These are phyloP conservation scores for Toxoplasma gondii DNA, from an alignment of 169 alveolate species.

Conservation along the genomic window DNA sequence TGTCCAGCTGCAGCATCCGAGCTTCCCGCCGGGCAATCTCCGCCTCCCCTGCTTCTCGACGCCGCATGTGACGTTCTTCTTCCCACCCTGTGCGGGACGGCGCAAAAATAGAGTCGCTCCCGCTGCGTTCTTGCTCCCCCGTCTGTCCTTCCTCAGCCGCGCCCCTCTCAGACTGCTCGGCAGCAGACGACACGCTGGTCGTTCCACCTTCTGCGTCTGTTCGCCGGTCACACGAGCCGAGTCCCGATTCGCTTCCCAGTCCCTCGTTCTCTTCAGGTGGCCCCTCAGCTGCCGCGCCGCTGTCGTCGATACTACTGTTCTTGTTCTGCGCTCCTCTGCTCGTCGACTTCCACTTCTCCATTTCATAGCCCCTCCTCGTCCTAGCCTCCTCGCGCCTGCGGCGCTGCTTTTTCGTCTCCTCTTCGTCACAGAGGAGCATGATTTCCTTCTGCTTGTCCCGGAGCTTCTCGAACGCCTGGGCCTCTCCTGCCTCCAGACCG, in stretches of 20 bases:
- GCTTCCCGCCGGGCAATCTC: background rate
- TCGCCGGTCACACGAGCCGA: no score
- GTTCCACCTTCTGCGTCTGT: no score
- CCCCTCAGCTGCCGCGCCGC: no score
- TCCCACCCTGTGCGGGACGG: background rate
- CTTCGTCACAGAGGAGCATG: constrained; percentile 28
- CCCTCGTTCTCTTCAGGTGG: no score
- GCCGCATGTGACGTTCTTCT: background rate
- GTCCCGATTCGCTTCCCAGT: no score
- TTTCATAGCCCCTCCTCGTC: background rate
- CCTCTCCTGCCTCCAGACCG: constrained; percentile 50
- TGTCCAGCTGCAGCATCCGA: constrained; percentile 43
- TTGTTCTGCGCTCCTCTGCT: no score
- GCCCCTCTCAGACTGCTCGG: no score
- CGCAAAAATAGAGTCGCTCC: background rate
- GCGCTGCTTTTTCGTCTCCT: constrained; percentile 22
- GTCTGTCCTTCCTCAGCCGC: no score
- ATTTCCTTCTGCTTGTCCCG: background rate
- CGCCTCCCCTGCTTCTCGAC: background rate
- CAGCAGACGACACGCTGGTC: no score
- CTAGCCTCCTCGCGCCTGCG: background rate
- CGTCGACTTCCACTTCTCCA: no score
- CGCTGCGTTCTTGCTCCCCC: background rate
- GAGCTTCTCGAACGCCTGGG: background rate
- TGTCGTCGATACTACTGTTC: no score